Evolutionary conservation across 202 grass and related monocot genomes (phyloP), one percentile per base, ranked within the genome.

Genomic region (Schoenoplectus triqueter): DNA sequence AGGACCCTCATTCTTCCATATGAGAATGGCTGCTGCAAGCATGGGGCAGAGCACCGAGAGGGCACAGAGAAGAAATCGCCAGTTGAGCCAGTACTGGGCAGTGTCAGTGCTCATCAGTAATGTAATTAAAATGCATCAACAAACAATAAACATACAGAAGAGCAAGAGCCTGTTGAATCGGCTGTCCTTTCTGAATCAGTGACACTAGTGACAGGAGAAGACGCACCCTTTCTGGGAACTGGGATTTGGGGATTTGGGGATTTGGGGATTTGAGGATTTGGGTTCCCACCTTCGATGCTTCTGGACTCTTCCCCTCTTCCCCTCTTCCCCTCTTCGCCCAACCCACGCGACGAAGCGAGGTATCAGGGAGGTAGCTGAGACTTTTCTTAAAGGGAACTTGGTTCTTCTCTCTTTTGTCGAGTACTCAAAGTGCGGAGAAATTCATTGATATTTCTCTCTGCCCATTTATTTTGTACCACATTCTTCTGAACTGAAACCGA

Each of bases 81-180:
- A 95, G 84, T 90, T 98, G 42, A 95, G 85, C 92, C 92, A 95
- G 84, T 95, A 95, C 46, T 88, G 72, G 3, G 69, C 67, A 46
- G 83, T 59, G 17, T 69, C 85, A 4, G 52, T 87, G 14, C 88
- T 83, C 84, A 86, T 87, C 44, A n/a, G 6, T 19, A 67, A 31
- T 31, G 31, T 31, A 31, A 31, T 31, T 31, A 31, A 31, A 31
- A 31, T 31, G 31, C 31, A 31, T 31, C 59, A 62, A 15, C 5
- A 18, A 62, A 1, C 59, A 62, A 5, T 1, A 18, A 3, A 4
- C 45, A 47, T 47, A 31, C 31, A 31, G 31, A 31, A 31, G 31
- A 31, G 31, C 31, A 31, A 31, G 31, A 31, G 31, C 31, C 31
- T 31, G 31, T 31, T 31, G 31, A 31, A 31, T 31, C 31, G 31